phyloP scores from a whole-genome alignment of 208 protist genomes.

The Blechomonas ayalai region DNA sequence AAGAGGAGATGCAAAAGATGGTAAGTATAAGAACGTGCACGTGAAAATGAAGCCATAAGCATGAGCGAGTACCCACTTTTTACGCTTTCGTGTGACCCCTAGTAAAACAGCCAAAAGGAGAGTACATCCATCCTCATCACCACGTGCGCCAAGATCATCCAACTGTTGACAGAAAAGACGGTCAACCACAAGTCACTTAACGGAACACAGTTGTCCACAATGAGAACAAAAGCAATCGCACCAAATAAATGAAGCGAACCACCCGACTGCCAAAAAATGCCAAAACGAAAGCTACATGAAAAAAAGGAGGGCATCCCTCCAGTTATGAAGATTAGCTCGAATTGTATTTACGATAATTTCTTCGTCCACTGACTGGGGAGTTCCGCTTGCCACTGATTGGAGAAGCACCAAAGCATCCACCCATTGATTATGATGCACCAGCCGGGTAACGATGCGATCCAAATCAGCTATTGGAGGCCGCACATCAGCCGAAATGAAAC shows the following conservation, averaged over 20 bases:
- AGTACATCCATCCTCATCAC: no score
- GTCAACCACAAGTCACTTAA: constrained; percentile 2
- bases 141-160: no score
- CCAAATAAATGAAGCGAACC: no score
- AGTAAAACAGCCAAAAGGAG: no score
- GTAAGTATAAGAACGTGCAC: no score
- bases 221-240: no score
- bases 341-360: constrained; percentile 18
- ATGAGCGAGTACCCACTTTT: no score
- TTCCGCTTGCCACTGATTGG: constrained; percentile 8
- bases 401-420: constrained; percentile 16
- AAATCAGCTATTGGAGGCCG: constrained; percentile 10
- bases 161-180: no score
- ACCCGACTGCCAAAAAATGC: no score
- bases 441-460: constrained; percentile 11
- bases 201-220: constrained; percentile 1
- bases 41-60: no score
- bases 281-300: constrained; percentile 12
- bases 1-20: constrained; percentile 4
- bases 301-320: constrained; percentile 27
- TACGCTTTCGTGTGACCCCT: no score
- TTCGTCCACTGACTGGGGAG: constrained; percentile 14
- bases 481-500: neutral
- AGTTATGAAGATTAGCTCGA: constrained; percentile 10
- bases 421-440: constrained; percentile 19